Evolutionary conservation across 768 basidiomycete species (phyloP).

Genomic region (Tephrocybe rancida): DNA sequence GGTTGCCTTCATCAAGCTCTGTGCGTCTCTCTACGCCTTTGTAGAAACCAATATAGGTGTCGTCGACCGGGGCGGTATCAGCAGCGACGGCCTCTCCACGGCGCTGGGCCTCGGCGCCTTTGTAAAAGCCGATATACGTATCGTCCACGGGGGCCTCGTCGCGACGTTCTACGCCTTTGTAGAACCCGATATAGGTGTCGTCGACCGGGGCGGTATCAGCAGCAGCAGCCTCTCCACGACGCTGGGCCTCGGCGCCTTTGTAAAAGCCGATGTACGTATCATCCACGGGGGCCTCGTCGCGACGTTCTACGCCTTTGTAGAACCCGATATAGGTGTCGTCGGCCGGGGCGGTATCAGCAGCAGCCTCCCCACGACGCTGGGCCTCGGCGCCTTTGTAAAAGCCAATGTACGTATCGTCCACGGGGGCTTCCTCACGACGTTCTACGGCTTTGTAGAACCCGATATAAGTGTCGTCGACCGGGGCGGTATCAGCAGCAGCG

Average conservation of each 20-base stretch:
- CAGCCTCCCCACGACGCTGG: background rate
- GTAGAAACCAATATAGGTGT: background rate
- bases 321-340: no score
- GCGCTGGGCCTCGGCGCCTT: background rate
- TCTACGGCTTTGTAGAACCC: background rate
- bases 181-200: background rate
- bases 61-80: background rate
- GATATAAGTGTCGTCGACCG: background rate
- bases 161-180: no score
- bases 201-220: no score
- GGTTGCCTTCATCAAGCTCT: background rate
- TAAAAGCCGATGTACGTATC: background rate
- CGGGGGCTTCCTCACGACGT: background rate
- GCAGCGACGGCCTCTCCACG: background rate
- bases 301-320: no score
- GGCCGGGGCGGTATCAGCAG: no score
- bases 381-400: background rate
- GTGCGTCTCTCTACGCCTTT: background rate
- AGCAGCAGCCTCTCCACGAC: background rate
- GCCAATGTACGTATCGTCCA: background rate
- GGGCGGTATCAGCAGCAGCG: background rate
- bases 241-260: background rate
- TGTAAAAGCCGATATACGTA: background rate
- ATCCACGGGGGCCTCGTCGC: background rate
- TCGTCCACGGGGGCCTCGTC: background rate